phyloP scores from a whole-genome alignment of 2,329 filamentous ascomycete species.

The Colletotrichum gigasporum region DNA sequence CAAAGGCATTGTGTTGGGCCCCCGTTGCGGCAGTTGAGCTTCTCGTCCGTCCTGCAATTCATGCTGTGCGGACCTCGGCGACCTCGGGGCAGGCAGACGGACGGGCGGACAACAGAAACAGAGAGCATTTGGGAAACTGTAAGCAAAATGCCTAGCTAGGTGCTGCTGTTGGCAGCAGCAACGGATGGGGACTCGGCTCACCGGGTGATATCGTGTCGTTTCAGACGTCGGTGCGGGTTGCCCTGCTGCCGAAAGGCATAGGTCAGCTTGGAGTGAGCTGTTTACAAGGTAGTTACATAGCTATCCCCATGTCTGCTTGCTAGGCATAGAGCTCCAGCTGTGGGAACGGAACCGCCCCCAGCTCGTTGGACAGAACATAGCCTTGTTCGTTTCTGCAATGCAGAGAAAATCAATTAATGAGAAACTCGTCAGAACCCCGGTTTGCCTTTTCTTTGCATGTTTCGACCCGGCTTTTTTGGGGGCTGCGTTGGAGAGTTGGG shows the following conservation, averaged over 20 bases:
- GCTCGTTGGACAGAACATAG: too few relatives aligned
- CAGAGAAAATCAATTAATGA: conserved; percentile 12
- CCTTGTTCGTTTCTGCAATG: too few relatives aligned
- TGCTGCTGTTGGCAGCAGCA: not conserved
- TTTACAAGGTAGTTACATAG: too few relatives aligned
- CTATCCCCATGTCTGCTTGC: too few relatives aligned
- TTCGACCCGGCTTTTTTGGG: conserved; percentile 3
- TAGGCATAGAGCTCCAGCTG: not conserved
- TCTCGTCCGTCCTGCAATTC: not conserved
- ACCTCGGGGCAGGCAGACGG: too few relatives aligned
- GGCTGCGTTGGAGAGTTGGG: too few relatives aligned
- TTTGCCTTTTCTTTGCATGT: conserved; percentile 7
- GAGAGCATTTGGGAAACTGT: too few relatives aligned
- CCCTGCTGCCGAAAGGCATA: not conserved
- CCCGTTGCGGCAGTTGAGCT: not conserved
- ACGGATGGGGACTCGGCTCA: conserved; percentile 8
- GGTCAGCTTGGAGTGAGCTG: too few relatives aligned
- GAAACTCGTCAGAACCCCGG: not conserved
- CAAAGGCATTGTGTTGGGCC: too few relatives aligned
- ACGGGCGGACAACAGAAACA: too few relatives aligned
- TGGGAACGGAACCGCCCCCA: not conserved
- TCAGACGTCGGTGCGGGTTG: conserved; percentile 23
- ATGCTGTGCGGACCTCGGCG: too few relatives aligned
- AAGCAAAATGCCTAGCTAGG: too few relatives aligned
- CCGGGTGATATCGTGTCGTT: conserved; percentile 31